Percentiles rank a stretch among this genome's conserved stretches.
Evolutionary conservation across 441 rosid genomes (phyloP).

Genomic region (Francoa sonchifolia): DNA sequence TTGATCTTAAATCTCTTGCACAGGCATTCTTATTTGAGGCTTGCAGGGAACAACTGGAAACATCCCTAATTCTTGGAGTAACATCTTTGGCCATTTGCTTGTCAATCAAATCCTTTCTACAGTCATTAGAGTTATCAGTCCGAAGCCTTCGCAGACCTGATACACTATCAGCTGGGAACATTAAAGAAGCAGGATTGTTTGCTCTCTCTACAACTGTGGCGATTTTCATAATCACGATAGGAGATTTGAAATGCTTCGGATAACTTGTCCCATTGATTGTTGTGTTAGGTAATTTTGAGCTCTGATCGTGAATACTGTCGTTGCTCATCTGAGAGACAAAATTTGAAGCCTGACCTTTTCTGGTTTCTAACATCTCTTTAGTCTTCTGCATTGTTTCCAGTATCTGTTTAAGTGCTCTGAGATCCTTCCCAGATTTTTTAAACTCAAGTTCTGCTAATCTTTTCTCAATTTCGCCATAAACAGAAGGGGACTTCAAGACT

Average conservation of each 20-base stretch:
- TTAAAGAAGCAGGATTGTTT: conserved; percentile 18
- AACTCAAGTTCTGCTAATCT: conserved; percentile 69
- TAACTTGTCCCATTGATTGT: conserved; percentile 23
- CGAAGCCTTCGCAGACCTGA: conserved; percentile 22
- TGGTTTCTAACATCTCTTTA: conserved; percentile 27
- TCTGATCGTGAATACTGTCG: conserved; percentile 21
- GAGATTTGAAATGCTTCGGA: conserved; percentile 32
- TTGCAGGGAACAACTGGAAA: conserved; percentile 18
- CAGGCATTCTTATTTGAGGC: conserved; percentile 22
- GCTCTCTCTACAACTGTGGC: conserved; percentile 26
- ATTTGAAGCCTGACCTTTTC: conserved; percentile 23
- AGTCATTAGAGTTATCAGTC: conserved; percentile 21
- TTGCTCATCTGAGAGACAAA: conserved; percentile 21
- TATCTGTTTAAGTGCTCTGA: conserved; percentile 78
- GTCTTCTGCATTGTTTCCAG: conserved; percentile 83
- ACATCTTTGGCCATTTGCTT: conserved; percentile 30
- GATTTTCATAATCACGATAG: conserved; percentile 48
- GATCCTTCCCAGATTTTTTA: conserved; percentile 69
- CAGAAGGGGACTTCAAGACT: conserved; percentile 23
- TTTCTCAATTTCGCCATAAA: conserved; percentile 78
- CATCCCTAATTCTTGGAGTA: conserved; percentile 31
- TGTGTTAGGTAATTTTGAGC: conserved; percentile 17
- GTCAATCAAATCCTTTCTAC: conserved; percentile 24
- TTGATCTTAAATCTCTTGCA: conserved; percentile 15
- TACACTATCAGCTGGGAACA: conserved; percentile 17